Conservation (phyloP, 208 protist genomes). For the Trypanosoma congolense region DNA sequence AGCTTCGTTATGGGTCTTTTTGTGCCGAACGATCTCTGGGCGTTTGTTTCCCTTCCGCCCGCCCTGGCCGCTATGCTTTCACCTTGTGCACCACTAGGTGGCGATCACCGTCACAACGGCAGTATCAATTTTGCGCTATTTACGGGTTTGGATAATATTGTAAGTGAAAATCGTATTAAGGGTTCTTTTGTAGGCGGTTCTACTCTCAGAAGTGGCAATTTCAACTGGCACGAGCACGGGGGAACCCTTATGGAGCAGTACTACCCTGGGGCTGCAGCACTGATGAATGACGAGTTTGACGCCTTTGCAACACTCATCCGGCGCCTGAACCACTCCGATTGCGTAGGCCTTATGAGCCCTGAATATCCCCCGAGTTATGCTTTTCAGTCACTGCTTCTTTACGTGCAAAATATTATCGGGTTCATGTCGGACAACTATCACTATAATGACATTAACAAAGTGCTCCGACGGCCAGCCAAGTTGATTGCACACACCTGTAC, state of each 20-base stretch:
- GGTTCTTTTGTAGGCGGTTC: slow-evolving; percentile 23
- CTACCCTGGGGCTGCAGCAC: slow-evolving; percentile 66
- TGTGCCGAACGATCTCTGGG: slow-evolving; percentile 67
- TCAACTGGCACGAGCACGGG: slow-evolving; percentile 75
- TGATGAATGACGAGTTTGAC: slow-evolving; percentile 73
- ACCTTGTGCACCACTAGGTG: slow-evolving; percentile 26
- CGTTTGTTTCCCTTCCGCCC: slow-evolving; percentile 46
- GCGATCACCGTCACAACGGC: slow-evolving; percentile 6
- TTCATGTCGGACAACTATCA: slow-evolving; percentile 79
- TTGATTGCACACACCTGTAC: slow-evolving; percentile 76
- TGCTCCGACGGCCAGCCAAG: slow-evolving; percentile 68
- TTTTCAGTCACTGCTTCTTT: slow-evolving; percentile 62
- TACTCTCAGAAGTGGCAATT: slow-evolving; percentile 54
- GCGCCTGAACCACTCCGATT: slow-evolving; percentile 53
- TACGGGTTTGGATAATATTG: slow-evolving; percentile 55
- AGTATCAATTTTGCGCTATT: slow-evolving; percentile 34
- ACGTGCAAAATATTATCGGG: slow-evolving; percentile 83
- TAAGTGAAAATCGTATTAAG: slow-evolving; percentile 69
- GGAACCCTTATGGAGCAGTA: slow-evolving; percentile 79
- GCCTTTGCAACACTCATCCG: slow-evolving; percentile 51
- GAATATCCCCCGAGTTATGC: slow-evolving; percentile 60
- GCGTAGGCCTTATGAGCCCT: slow-evolving; percentile 50
- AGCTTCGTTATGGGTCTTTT: slow-evolving; percentile 76
- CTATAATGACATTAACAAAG: slow-evolving; percentile 83
- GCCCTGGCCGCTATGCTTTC: slow-evolving; percentile 7